phyloP scores from a whole-genome alignment of 768 basidiomycete species.

The Boletus patriciae region DNA sequence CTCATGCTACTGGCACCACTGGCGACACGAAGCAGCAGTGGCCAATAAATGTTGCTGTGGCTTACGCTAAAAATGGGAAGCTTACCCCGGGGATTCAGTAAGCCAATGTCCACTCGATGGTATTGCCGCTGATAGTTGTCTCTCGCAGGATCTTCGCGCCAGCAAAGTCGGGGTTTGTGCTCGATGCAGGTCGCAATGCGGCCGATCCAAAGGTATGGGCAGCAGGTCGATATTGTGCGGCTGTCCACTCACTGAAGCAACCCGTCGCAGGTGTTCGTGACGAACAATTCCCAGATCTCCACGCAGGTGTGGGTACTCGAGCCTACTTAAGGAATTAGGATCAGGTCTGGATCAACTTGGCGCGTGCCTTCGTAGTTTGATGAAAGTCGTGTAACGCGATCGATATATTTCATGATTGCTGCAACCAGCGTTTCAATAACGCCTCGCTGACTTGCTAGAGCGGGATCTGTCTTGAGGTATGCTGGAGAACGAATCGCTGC shows the following conservation, averaged over 20 bases:
- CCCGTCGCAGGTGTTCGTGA: background rate
- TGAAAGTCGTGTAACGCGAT: too few species aligned
- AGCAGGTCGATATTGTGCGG: background rate
- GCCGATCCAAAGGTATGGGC: background rate
- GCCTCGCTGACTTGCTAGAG: too few species aligned
- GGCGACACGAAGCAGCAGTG: background rate
- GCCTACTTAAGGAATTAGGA: background rate
- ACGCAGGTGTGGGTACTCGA: conserved; percentile 7
- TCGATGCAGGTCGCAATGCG: background rate
- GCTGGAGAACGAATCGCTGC: too few species aligned
- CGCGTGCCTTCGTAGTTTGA: background rate
- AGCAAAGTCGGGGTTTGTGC: background rate
- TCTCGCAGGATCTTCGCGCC: background rate
- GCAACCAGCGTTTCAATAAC: too few species aligned
- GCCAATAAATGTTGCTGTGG: background rate
- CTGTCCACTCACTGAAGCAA: background rate
- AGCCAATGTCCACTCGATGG: background rate
- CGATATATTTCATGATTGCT: too few species aligned
- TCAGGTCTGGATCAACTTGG: background rate
- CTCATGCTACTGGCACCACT: too few species aligned
- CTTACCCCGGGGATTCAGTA: background rate
- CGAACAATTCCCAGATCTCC: conserved; percentile 1
- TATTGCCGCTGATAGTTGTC: background rate
- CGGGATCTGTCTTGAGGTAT: too few species aligned
- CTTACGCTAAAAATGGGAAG: background rate